A percentile compares a stretch with the other conserved stretches of the same genome.
phyloP scores from a whole-genome alignment of 169 alveolate species.

The Plasmodium ovale region DNA sequence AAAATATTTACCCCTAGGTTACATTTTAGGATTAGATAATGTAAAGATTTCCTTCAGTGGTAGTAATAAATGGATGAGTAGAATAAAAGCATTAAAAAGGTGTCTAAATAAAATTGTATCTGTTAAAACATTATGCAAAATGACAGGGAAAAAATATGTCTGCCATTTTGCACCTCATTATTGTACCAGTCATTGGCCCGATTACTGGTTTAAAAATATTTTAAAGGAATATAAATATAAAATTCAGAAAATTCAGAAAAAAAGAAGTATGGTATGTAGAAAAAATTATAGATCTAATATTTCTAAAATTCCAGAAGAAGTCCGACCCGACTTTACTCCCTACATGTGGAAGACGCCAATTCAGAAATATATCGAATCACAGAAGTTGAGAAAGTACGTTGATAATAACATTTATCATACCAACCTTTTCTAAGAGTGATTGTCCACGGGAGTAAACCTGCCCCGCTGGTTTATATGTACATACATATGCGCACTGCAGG shows the following conservation, averaged over 20 bases:
- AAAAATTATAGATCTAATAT: slow-evolving; percentile 73
- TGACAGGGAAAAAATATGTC: slow-evolving; percentile 83
- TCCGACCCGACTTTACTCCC: slow-evolving; percentile 80
- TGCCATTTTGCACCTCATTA: slow-evolving; percentile 83
- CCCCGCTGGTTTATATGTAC: no score
- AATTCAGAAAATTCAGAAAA: slow-evolving; percentile 76
- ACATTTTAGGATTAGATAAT: slow-evolving; percentile 84
- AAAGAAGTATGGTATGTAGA: slow-evolving; percentile 74
- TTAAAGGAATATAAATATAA: slow-evolving; percentile 82
- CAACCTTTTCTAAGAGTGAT: slow-evolving; percentile 19
- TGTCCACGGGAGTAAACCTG: no score
- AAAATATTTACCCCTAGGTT: slow-evolving; percentile 83
- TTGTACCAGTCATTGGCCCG: slow-evolving; percentile 88
- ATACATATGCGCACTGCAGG: background rate
- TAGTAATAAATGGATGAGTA: slow-evolving; percentile 83
- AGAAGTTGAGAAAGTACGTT: slow-evolving; percentile 74
- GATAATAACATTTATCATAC: slow-evolving; percentile 66
- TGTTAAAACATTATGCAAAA: slow-evolving; percentile 82
- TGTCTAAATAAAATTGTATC: slow-evolving; percentile 83
- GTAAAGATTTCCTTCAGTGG: slow-evolving; percentile 83
- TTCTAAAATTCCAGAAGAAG: slow-evolving; percentile 80
- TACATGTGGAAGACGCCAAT: slow-evolving; percentile 78
- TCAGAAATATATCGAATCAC: slow-evolving; percentile 76
- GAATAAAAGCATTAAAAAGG: slow-evolving; percentile 82
- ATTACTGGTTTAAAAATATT: slow-evolving; percentile 85